Evolutionary conservation across 441 rosid species (phyloP), one percentile per base, ranked within the genome.

Genomic region (Viola pubescens): DNA sequence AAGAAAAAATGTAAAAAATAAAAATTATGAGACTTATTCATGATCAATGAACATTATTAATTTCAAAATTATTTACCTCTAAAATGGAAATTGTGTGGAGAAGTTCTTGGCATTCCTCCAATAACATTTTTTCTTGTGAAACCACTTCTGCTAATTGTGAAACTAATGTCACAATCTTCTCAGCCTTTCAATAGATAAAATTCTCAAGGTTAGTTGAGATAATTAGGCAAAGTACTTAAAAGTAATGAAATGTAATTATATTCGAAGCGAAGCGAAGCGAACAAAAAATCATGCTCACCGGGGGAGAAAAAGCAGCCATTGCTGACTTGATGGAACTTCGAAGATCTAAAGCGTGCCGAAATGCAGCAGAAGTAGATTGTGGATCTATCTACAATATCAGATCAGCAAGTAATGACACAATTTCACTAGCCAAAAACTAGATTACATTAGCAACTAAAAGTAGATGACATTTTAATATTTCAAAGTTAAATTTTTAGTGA

Each of bases 51-150:
- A 46, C 13, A 7, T 50, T 50, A 14, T 14, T 3, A 12, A 13
- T 10, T 9, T 50, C 37, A 50, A 2, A 13, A 0, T 4, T 50
- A 37, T 43, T 54, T 64, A 85, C 94, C 95, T 84, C 85, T 54
- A 84, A 54, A 64, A 37, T 63, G 53, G 85, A 81, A 48, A 79
- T 68, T 57, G 64, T 67, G 71, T 68, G 75, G 47, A 75, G 58
- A 68, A 73, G 79, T 65, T 84, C 89, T 12, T 71, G 65, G 72
- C 82, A 75, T 67, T 86, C 83, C 62, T 79, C 79, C 52, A 87
- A 19, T 37, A 82, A 59, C 64, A 86, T 57, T 67, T 80, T 90
- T 74, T 88, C 95, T 48, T 86, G 84, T 51, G 77, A 66, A 26
- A 66, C 74, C 55, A 83, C 84, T 59, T 69, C 69, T 1, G 91